Base-by-base conservation (phyloP, 768 basidiomycete species). In the Trametes cinnabarina region DNA sequence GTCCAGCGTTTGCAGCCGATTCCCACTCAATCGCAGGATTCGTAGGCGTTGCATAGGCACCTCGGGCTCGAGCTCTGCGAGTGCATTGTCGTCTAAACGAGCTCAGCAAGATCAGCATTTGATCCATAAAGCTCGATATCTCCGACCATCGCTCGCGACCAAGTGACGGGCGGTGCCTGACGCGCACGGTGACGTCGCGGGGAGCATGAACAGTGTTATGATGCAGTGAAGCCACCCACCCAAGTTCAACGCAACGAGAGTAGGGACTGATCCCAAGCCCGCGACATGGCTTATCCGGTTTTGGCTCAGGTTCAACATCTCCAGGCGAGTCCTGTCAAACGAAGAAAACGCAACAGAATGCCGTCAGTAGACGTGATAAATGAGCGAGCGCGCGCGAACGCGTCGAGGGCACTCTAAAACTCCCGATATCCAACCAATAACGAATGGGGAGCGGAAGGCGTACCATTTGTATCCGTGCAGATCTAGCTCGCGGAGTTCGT, bases 21-120 rank as follows among this genome's bases (percentile, higher is more conserved):
- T 99, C 68, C 84, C 82, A 77, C 90, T 94, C 50, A 88, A 76
- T 30, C 92, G 87, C 51, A 98, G 82, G 47, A 92, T 86, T n/a
- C 91, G 86, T 63, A 99, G 73, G 63, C 81, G 82, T 30, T 80
- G 72, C 82, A 94, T 83, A 40, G 75, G 50, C 55, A 77, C 79
- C 58, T 79, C 79, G 43, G 81, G 66, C 57, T 77, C 76, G 58
- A 98, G 71, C 39, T 77, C 73, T 40, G 69, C 73, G 50, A 98
- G 71, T 47, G 72, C 67, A 73, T 96, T 96, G 71, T 84, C 79
- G 69, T 95, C 94, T 94, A 30, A 9, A 26, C 23, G 19, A 12
- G 30, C 23, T 41, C 39, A 43, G 35, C 25, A 57, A 32, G 30
- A 63, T 62, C 48, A 64, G 61, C 50, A 35, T 51, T 28, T 22